Evolutionary conservation across 768 basidiomycete species (phyloP).

Genomic region (Kwoniella heveanensis): DNA sequence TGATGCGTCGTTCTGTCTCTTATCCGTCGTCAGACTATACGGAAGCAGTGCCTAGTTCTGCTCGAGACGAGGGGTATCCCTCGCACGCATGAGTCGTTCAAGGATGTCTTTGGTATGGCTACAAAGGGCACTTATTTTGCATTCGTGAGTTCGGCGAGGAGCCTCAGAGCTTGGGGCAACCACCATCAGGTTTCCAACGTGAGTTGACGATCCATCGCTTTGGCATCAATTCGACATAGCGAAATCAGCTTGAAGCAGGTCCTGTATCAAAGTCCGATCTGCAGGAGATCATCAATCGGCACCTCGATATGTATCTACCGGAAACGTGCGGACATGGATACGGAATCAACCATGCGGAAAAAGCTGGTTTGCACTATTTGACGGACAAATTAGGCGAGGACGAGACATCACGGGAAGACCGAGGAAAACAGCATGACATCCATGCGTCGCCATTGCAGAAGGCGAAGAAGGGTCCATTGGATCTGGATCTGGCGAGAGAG

Average conservation of each 20-base stretch:
- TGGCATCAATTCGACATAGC: slow-evolving; percentile 11
- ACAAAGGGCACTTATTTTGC: slow-evolving; percentile 51
- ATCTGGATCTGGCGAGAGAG: not conserved
- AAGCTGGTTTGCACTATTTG: too few relatives aligned
- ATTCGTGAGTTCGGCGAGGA: slow-evolving; percentile 53
- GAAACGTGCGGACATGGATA: too few relatives aligned
- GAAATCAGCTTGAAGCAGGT: slow-evolving; percentile 27
- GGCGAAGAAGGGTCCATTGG: too few relatives aligned
- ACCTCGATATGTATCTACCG: slow-evolving; percentile 49
- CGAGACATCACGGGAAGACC: not conserved
- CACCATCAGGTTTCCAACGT: too few relatives aligned
- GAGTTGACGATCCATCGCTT: too few relatives aligned
- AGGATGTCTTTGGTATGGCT: slow-evolving; percentile 50
- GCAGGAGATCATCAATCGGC: slow-evolving; percentile 31
- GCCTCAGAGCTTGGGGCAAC: too few relatives aligned
- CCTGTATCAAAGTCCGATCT: slow-evolving; percentile 32
- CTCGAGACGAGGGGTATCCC: slow-evolving; percentile 38
- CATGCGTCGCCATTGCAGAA: not conserved
- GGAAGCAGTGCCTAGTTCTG: slow-evolving; percentile 45
- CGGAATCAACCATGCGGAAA: too few relatives aligned
- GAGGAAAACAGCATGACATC: not conserved
- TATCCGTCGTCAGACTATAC: slow-evolving; percentile 36
- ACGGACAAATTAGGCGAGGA: too few relatives aligned
- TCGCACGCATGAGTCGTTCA: slow-evolving; percentile 46
- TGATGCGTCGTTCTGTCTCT: not conserved